Percentiles rank a stretch among this genome's conserved stretches.
Conservation (phyloP, 768 basidiomycete genomes). For the Panus rudis region DNA sequence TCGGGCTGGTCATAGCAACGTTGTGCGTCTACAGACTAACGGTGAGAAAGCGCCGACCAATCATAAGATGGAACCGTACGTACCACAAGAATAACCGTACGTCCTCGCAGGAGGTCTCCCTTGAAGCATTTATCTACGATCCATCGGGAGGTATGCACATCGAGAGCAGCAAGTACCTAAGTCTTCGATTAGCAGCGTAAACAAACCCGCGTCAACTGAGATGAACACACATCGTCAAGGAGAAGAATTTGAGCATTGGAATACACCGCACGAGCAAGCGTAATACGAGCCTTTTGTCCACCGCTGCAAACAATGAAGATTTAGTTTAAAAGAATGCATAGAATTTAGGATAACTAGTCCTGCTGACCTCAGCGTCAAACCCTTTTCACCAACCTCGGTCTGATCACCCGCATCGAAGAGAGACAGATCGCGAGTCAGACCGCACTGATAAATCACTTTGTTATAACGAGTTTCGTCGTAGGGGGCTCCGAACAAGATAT, state of each 20-base stretch:
- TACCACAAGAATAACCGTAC: conserved; percentile 46
- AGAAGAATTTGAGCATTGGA: conserved; percentile 52
- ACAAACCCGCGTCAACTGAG: conserved; percentile 24
- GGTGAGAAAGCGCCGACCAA: background rate
- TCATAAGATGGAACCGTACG: conserved; percentile 10
- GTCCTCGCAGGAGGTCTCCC: conserved; percentile 36
- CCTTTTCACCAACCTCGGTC: conserved; percentile 39
- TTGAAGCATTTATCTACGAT: conserved; percentile 42
- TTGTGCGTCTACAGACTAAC: conserved; percentile 33
- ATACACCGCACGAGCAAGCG: conserved; percentile 53
- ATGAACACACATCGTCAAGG: conserved; percentile 59
- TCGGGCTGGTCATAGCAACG: conserved; percentile 41
- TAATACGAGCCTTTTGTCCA: conserved; percentile 38
- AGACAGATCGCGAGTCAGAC: conserved; percentile 23
- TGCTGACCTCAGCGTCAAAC: conserved; percentile 25
- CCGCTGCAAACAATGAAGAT: background rate
- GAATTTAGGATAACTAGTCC: background rate
- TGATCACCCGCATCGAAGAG: conserved; percentile 28
- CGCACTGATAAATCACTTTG: conserved; percentile 32
- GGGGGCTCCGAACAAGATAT: conserved; percentile 43
- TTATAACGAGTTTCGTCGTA: conserved; percentile 41
- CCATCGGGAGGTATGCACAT: conserved; percentile 44
- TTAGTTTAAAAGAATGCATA: background rate
- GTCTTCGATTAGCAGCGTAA: conserved; percentile 16
- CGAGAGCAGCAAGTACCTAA: conserved; percentile 38